Conservation (phyloP, 805 yeast species). For the Wickerhamia fluorescens region DNA sequence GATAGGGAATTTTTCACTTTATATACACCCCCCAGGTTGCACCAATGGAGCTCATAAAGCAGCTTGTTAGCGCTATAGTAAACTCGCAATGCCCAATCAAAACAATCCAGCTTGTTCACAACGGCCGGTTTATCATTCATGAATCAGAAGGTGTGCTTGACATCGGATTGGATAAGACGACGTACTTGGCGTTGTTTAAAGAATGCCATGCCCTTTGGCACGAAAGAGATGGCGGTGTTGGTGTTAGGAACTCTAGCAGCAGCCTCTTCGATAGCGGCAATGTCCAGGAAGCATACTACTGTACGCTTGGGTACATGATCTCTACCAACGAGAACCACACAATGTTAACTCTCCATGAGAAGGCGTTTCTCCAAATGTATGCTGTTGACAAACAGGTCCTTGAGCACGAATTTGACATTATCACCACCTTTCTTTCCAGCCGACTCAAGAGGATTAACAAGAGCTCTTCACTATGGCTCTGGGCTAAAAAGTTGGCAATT, state of each 20-base stretch:
- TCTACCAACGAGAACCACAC: conserved; percentile 36
- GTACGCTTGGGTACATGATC: conserved; percentile 26
- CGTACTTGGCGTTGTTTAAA: conserved; percentile 24
- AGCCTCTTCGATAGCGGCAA: too few species aligned
- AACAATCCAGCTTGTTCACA: conserved; percentile 6
- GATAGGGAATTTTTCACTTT: too few species aligned
- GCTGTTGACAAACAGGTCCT: conserved; percentile 3
- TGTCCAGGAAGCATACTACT: too few species aligned
- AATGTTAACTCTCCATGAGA: conserved; percentile 22
- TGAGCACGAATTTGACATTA: conserved; percentile 19
- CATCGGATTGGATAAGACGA: conserved; percentile 25
- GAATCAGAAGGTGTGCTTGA: conserved; percentile 13
- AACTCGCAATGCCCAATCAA: conserved; percentile 3
- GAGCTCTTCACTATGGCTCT: conserved; percentile 32
- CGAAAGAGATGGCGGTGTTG: conserved; percentile 1
- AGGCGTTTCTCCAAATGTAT: conserved; percentile 9
- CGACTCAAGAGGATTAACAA: conserved; percentile 29
- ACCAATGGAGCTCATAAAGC: conserved; percentile 2
- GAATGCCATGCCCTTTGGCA: conserved; percentile 28
- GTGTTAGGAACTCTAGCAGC: too few species aligned
- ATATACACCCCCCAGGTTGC: too few species aligned
- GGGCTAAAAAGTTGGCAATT: conserved; percentile 21
- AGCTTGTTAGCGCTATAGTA: conserved; percentile 1
- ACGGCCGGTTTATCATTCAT: not conserved
- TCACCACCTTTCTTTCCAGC: conserved; percentile 25